These are phyloP conservation scores for Zoysia matrella DNA, from an alignment of 202 grass and related monocot species.

Conservation along the genomic window DNA sequence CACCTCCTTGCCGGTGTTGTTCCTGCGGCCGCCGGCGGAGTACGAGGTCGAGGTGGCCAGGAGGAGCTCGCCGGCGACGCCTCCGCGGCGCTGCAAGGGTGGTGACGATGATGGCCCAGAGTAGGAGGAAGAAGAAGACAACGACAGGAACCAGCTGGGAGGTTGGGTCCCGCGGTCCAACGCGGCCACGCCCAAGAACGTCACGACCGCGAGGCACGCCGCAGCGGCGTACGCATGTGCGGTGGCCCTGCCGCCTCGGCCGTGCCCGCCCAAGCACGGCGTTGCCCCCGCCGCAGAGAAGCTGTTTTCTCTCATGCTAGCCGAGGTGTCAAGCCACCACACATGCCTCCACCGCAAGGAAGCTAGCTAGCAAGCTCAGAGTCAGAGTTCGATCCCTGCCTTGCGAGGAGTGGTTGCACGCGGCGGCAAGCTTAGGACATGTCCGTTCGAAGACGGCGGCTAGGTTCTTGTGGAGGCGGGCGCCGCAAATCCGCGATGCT, in stretches of 20 bases:
- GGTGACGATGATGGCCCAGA: slow-evolving; percentile 2
- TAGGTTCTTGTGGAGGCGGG: background rate
- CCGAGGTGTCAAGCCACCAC: slow-evolving; percentile 27
- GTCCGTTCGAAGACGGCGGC: background rate
- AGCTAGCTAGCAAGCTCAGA: no score
- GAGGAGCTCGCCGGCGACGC: slow-evolving; percentile 36
- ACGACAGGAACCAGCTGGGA: slow-evolving; percentile 36
- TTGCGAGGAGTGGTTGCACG: background rate
- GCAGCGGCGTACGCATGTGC: slow-evolving; percentile 21
- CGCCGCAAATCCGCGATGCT: slow-evolving; percentile 4
- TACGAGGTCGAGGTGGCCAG: slow-evolving; percentile 40
- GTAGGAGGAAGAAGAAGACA: slow-evolving; percentile 1
- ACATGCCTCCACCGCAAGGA: slow-evolving; percentile 11
- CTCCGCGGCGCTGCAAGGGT: slow-evolving; percentile 32
- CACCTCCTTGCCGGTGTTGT: slow-evolving; percentile 39
- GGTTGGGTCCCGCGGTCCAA: slow-evolving; percentile 32
- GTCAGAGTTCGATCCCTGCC: background rate
- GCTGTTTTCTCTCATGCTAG: background rate
- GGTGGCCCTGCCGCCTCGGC: background rate
- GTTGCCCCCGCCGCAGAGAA: background rate
- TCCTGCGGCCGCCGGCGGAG: slow-evolving; percentile 1
- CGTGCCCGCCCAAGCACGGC: background rate
- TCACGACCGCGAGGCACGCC: slow-evolving; percentile 34
- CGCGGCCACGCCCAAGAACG: slow-evolving; percentile 23
- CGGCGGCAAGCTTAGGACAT: slow-evolving; percentile 27